phyloP scores from a whole-genome alignment of 2,329 filamentous ascomycete genomes.

The Curvularia eragrostidis region DNA sequence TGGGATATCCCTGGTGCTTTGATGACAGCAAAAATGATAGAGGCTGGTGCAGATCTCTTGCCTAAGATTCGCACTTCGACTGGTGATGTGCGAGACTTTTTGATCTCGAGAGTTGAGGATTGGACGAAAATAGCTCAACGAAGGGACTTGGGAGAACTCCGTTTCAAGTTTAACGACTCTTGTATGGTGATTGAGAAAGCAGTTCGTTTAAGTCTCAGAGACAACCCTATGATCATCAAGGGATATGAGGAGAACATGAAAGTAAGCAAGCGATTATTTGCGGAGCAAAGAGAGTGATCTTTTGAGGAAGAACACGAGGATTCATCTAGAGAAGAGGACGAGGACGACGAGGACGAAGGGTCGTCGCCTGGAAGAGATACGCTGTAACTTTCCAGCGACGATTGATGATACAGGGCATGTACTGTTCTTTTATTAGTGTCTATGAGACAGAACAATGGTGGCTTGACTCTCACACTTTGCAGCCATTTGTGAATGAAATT shows the following conservation, averaged over 20 bases:
- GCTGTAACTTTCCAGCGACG: neutral
- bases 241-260: too few relatives aligned
- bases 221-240: neutral
- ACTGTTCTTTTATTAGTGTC: neutral
- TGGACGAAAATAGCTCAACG: fast-evolving
- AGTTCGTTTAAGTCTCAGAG: neutral
- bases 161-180: neutral
- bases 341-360: neutral
- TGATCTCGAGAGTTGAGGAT: fast-evolving
- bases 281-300: too few relatives aligned
- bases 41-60: neutral
- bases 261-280: too few relatives aligned
- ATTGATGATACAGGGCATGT: neutral
- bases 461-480: neutral
- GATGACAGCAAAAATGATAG: neutral
- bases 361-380: neutral
- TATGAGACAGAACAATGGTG: neutral
- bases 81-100: neutral
- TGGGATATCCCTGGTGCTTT: too few relatives aligned
- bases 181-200: neutral
- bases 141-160: neutral
- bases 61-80: neutral
- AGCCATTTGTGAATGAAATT: neutral
- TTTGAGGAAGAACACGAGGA: too few relatives aligned
- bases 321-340: too few relatives aligned